These are phyloP conservation scores for Baorangia bicolor DNA, from an alignment of 768 basidiomycete genomes.

Conservation along the genomic window DNA sequence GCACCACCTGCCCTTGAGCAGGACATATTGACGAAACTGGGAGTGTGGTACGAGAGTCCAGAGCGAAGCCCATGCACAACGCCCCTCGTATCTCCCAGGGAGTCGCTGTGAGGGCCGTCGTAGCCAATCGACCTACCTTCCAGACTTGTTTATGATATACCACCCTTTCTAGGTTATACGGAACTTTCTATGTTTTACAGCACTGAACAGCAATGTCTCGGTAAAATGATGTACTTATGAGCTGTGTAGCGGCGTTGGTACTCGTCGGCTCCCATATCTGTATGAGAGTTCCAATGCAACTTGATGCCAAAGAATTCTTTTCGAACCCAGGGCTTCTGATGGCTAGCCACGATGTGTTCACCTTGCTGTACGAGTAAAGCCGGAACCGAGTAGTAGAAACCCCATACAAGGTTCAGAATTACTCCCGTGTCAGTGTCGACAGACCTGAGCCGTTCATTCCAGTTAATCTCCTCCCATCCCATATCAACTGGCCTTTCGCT, in stretches of 20 bases:
- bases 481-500: background rate
- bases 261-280: background rate
- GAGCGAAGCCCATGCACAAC: background rate
- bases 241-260: background rate
- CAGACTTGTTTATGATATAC: background rate
- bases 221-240: background rate
- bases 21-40: conserved; percentile 20
- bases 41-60: conserved; percentile 15
- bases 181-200: background rate
- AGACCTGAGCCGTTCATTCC: background rate
- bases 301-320: background rate
- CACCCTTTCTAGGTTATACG: background rate
- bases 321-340: background rate
- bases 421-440: background rate
- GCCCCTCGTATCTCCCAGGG: background rate
- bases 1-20: background rate
- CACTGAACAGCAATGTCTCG: background rate
- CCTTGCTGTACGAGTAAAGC: background rate
- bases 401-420: background rate
- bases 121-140: background rate
- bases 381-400: background rate
- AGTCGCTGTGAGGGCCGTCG: background rate
- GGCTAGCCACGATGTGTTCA: background rate
- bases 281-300: background rate
- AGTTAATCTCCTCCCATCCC: background rate